These are phyloP conservation scores for Arbutus unedo DNA, from an alignment of 148 eudicot genomes.

Conservation along the genomic window DNA sequence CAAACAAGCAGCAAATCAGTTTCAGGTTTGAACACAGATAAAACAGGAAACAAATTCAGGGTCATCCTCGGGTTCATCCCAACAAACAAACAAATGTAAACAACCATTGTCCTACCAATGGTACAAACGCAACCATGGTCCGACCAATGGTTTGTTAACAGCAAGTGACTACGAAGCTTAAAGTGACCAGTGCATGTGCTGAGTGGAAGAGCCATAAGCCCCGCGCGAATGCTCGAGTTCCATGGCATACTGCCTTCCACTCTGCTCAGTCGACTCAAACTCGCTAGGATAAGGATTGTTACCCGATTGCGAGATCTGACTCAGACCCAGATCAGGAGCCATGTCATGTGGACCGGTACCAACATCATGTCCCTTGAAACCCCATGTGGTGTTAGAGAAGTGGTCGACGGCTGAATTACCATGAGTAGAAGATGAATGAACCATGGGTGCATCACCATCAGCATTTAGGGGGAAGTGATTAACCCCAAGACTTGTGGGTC, in stretches of 20 bases:
- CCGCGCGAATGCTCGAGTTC: slow-evolving; percentile 44
- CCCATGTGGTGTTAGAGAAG: slow-evolving; percentile 46
- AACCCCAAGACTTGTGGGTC: slow-evolving; percentile 34
- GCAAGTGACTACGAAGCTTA: slow-evolving; percentile 17
- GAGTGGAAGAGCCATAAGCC: slow-evolving; percentile 51
- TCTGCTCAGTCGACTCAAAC: slow-evolving; percentile 44
- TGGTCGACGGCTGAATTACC: slow-evolving; percentile 33
- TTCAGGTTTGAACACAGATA: not conserved
- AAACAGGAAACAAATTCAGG: not conserved
- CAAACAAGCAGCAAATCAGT: not conserved
- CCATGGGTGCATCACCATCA: slow-evolving; percentile 33
- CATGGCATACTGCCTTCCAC: slow-evolving; percentile 44
- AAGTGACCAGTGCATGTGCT: slow-evolving; percentile 67
- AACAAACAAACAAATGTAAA: not conserved
- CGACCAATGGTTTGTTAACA: not conserved
- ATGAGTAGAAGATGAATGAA: slow-evolving; percentile 34
- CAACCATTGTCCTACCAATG: not conserved
- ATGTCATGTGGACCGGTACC: slow-evolving; percentile 26
- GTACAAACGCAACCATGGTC: not conserved
- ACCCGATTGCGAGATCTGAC: slow-evolving; percentile 48
- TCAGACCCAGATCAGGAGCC: slow-evolving; percentile 48
- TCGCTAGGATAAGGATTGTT: slow-evolving; percentile 30
- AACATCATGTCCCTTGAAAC: slow-evolving; percentile 45
- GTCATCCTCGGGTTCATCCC: not conserved
- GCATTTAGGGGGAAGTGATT: slow-evolving; percentile 36